Evolutionary conservation across 345 rosid species (phyloP).

Genomic region (Acer yangbiense): DNA sequence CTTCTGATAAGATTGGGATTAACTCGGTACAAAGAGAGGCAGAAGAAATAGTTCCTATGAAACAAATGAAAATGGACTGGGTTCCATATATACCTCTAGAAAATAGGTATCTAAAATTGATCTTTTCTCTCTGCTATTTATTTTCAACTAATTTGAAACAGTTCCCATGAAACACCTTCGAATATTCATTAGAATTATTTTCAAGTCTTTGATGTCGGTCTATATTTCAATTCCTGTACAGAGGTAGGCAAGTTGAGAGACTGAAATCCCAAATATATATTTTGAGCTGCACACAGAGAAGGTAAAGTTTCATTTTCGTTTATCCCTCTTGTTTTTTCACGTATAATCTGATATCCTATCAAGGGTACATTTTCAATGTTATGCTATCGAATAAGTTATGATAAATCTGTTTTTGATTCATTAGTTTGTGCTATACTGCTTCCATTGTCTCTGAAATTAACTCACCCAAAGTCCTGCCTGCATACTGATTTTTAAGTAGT

Average conservation of each 20-base stretch:
- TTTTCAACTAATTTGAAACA: constrained; percentile 16
- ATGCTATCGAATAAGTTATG: neutral
- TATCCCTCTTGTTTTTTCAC: neutral
- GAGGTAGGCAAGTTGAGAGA: constrained; percentile 82
- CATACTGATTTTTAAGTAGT: neutral
- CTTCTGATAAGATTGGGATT: constrained; percentile 96
- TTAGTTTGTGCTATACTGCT: neutral
- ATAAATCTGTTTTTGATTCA: neutral
- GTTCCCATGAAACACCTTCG: neutral
- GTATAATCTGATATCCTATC: neutral
- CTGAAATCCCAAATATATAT: constrained; percentile 70
- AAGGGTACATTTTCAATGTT: neutral
- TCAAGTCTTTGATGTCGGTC: constrained; percentile 14
- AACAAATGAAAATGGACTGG: constrained; percentile 99
- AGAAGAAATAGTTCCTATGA: constrained; percentile 97
- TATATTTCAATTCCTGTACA: constrained; percentile 39
- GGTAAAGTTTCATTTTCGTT: constrained; percentile 35
- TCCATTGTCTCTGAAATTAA: neutral
- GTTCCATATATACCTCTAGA: constrained; percentile 89
- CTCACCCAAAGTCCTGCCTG: neutral
- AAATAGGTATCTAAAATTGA: constrained; percentile 55
- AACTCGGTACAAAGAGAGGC: constrained; percentile 94
- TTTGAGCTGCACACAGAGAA: constrained; percentile 83
- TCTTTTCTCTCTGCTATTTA: constrained; percentile 1
- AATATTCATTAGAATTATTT: neutral